phyloP scores from a whole-genome alignment of 306 rosid species.

The Adenanthera pavonina region DNA sequence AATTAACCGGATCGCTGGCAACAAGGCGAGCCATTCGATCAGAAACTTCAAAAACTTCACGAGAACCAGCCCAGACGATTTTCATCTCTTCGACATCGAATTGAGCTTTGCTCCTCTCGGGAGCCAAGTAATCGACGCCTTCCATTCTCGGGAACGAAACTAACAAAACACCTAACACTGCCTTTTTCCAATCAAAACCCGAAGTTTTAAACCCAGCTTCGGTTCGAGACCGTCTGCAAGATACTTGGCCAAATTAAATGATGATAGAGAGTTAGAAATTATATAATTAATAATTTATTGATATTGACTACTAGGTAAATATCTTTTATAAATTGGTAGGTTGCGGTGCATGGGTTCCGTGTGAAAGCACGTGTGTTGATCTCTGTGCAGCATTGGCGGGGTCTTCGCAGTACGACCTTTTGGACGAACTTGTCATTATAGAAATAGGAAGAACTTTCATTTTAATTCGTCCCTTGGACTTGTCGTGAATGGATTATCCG shows the following conservation, averaged over 20 bases:
- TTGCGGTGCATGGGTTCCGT: background rate
- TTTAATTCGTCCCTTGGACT: background rate
- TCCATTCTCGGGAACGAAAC: slow-evolving; percentile 37
- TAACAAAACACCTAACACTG: background rate
- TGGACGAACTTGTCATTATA: background rate
- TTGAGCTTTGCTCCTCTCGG: slow-evolving; percentile 71
- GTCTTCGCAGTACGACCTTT: background rate
- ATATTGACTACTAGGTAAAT: background rate
- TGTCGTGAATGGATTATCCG: background rate
- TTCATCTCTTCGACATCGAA: slow-evolving; percentile 88
- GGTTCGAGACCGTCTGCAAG: background rate
- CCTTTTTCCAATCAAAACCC: slow-evolving; percentile 8
- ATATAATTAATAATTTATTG: background rate
- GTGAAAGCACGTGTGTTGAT: background rate
- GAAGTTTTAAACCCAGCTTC: background rate
- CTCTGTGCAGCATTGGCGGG: background rate
- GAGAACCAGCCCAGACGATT: slow-evolving; percentile 92
- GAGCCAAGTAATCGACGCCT: slow-evolving; percentile 74
- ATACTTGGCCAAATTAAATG: background rate
- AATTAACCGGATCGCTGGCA: slow-evolving; percentile 83
- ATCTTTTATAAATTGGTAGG: background rate
- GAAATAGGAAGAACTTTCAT: background rate
- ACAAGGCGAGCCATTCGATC: slow-evolving; percentile 86
- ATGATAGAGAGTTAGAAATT: background rate
- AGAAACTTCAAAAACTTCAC: slow-evolving; percentile 61